phyloP scores from a whole-genome alignment of 441 rosid genomes.

The Eruca vesicaria region DNA sequence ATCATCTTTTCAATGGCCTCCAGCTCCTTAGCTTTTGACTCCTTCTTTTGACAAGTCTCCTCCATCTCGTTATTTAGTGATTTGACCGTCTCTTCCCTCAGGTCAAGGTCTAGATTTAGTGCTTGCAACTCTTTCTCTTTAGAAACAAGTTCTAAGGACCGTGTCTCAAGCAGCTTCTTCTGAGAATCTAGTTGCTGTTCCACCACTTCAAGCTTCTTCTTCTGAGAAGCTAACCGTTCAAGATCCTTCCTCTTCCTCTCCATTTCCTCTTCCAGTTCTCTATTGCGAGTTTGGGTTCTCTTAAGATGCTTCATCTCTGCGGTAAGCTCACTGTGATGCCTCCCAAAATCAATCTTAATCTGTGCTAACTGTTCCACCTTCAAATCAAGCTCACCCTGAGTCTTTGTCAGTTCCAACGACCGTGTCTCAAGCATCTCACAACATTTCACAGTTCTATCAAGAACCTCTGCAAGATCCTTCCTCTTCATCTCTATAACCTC shows the following conservation, averaged over 20 bases:
- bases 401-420: constrained; percentile 22
- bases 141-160: constrained; percentile 15
- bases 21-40: constrained; percentile 27
- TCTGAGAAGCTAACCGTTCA: no score
- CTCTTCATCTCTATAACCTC: background rate
- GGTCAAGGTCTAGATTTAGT: constrained; percentile 16
- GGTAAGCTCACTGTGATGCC: background rate
- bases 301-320: background rate
- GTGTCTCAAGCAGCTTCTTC: constrained; percentile 13
- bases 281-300: background rate
- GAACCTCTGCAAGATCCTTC: background rate
- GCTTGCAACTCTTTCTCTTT: constrained; percentile 23
- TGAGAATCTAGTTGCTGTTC: no score
- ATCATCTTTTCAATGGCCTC: constrained; percentile 8
- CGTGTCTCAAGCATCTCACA: constrained; percentile 3
- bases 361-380: background rate
- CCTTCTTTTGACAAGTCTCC: no score
- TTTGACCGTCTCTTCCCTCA: constrained; percentile 20
- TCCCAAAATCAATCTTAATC: background rate
- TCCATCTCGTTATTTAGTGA: constrained; percentile 14
- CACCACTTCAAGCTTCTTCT: no score
- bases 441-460: background rate
- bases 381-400: background rate
- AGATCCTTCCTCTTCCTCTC: background rate
- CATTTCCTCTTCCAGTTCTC: background rate